Conservation (phyloP, 2,329 filamentous ascomycete genomes). For the Microdochium bolleyi region DNA sequence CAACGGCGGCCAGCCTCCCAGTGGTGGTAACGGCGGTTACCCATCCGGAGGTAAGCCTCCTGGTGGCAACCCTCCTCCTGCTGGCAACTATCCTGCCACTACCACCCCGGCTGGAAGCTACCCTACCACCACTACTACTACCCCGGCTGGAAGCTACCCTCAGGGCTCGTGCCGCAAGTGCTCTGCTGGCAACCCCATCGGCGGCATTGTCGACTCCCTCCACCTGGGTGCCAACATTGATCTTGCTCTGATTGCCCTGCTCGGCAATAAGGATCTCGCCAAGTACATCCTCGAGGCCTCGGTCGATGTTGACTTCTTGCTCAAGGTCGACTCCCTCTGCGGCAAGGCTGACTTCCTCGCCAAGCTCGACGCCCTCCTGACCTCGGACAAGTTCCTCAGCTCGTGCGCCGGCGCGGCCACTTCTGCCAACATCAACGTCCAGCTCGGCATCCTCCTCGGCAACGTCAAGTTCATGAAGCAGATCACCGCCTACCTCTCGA, state of each 20-base stretch:
- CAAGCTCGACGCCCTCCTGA: not conserved
- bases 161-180: not conserved
- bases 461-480: constrained; percentile 1
- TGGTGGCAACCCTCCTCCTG: too few species aligned
- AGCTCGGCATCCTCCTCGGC: not conserved
- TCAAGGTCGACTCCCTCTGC: not conserved
- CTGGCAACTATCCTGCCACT: not conserved
- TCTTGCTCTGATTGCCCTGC: not conserved
- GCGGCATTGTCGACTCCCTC: not conserved
- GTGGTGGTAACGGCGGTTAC: not conserved
- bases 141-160: not conserved
- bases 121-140: not conserved
- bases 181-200: not conserved
- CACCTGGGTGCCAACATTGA: not conserved
- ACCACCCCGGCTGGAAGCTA: not conserved
- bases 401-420: not conserved
- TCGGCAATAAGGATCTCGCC: not conserved
- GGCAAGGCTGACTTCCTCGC: not conserved
- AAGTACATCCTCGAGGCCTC: not conserved
- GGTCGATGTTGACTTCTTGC: not conserved
- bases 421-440: not conserved
- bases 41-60: not conserved
- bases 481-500: not conserved
- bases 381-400: not conserved
- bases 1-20: not conserved